Conservation (phyloP, 1,284 basidiomycete genomes). For the Leccinum glutinopallens region DNA sequence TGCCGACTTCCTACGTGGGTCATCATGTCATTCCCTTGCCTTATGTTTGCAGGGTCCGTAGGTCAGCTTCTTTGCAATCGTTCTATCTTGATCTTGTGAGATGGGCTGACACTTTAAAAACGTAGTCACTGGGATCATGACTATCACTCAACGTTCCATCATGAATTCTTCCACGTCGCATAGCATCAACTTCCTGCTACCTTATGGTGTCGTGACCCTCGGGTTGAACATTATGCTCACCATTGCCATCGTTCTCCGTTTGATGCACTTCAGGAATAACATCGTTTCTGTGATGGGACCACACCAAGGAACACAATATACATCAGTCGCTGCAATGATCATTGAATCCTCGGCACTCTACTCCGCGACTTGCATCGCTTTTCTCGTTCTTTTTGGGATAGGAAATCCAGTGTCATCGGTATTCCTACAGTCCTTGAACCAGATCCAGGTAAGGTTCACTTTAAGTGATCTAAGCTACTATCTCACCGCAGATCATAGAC, state of each 20-base stretch:
- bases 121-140: background rate
- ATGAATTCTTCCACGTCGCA: background rate
- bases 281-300: background rate
- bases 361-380: background rate
- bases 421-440: background rate
- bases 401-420: background rate
- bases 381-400: background rate
- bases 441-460: background rate
- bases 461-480: background rate
- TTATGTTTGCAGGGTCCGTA: background rate
- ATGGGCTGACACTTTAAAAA: background rate
- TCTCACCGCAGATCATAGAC: background rate
- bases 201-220: too few relatives aligned
- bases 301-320: background rate
- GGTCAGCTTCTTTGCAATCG: background rate
- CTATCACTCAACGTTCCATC: background rate
- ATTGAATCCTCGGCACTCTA: background rate
- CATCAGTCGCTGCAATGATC: background rate
- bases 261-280: background rate
- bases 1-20: background rate
- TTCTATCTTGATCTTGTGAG: background rate
- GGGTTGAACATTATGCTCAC: background rate
- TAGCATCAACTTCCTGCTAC: background rate
- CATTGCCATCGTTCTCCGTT: background rate
- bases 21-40: background rate